These are phyloP conservation scores for Oidium heveae DNA, from an alignment of 2,329 filamentous ascomycete species.

Conservation along the genomic window DNA sequence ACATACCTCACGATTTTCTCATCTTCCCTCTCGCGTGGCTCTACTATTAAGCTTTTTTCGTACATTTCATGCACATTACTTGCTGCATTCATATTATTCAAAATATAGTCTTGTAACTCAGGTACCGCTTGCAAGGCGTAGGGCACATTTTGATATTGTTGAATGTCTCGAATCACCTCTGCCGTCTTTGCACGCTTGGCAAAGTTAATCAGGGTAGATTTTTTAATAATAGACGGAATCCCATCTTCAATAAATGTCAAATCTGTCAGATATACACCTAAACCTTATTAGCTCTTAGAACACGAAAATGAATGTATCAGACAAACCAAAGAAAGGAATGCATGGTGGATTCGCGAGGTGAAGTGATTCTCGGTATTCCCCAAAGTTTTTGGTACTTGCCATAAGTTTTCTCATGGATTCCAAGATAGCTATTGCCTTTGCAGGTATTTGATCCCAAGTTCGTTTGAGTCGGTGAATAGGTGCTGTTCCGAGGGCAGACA, in stretches of 20 bases:
- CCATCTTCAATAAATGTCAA: constrained; percentile 97
- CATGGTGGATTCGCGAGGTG: constrained; percentile 88
- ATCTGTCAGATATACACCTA: constrained; percentile 89
- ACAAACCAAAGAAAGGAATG: constrained; percentile 86
- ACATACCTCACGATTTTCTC: no score
- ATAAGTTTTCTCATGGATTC: constrained; percentile 88
- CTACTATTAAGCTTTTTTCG: no score
- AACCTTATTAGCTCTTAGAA: constrained; percentile 3
- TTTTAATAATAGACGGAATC: constrained; percentile 88
- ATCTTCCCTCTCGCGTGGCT: no score
- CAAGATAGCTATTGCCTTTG: constrained; percentile 52
- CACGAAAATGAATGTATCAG: neutral
- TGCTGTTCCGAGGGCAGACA: constrained; percentile 80
- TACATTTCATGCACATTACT: constrained; percentile 99
- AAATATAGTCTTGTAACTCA: constrained; percentile 87
- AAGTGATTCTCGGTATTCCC: constrained; percentile 79
- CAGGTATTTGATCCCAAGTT: constrained; percentile 84
- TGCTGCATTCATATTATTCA: constrained; percentile 86
- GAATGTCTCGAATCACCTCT: constrained; percentile 93
- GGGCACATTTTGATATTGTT: constrained; percentile 96
- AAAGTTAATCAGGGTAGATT: constrained; percentile 93
- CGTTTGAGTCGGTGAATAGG: constrained; percentile 82
- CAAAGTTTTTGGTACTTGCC: constrained; percentile 95
- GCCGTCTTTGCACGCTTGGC: constrained; percentile 94
- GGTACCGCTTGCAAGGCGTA: constrained; percentile 73